A percentile compares a stretch with the other conserved stretches of the same genome.
These are phyloP conservation scores for Edaphochlamys debaryana DNA, from an alignment of 139 green algal genomes.

Conservation along the genomic window DNA sequence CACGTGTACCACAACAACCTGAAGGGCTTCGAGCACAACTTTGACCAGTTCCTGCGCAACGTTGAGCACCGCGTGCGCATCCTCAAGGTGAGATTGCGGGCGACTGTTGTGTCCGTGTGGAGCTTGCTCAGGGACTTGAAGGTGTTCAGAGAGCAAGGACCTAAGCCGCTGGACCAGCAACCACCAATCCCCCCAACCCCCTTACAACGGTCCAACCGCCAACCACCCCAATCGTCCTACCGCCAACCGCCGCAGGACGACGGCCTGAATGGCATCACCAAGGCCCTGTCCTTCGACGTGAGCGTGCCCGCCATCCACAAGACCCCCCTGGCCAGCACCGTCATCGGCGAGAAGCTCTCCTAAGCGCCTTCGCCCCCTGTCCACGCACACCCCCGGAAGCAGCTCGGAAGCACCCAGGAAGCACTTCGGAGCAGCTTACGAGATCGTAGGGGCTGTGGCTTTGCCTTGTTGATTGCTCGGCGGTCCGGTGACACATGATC, in stretches of 20 bases:
- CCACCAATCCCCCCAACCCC: no score
- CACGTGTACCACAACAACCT: slow-evolving; percentile 43
- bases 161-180: no score
- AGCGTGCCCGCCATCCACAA: slow-evolving; percentile 9
- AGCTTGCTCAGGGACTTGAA: not conserved
- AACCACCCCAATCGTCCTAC: no score
- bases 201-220: no score
- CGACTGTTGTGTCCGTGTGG: not conserved
- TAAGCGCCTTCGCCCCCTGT: no score
- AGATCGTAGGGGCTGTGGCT: no score
- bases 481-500: no score
- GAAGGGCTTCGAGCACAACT: slow-evolving; percentile 33
- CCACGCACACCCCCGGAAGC: no score
- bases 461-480: no score
- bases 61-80: slow-evolving; percentile 26
- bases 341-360: slow-evolving; percentile 4
- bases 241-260: slow-evolving; percentile 17
- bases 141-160: not conserved
- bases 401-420: no score
- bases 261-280: slow-evolving; percentile 26
- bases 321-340: slow-evolving; percentile 17
- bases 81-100: slow-evolving; percentile 25
- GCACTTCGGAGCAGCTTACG: no score
- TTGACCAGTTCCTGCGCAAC: slow-evolving; percentile 26
- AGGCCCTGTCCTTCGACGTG: slow-evolving; percentile 27